Conservation (phyloP, 306 rosid species). For the Gynostemma pentaphyllum region DNA sequence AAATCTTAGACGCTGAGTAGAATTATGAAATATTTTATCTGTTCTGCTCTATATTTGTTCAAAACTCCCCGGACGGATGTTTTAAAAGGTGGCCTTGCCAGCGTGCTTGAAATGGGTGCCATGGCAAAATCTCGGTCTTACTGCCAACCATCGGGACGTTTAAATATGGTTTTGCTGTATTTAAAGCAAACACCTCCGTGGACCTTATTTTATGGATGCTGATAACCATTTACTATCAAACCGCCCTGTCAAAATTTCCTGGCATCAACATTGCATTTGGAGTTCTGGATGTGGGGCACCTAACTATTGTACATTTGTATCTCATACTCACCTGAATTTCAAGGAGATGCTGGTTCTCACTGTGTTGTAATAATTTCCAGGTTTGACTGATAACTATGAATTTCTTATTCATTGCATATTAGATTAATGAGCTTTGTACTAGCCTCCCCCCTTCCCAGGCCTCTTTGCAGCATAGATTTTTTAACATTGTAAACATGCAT, state of each 20-base stretch:
- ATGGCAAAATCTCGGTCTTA: background rate
- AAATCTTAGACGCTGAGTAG: conserved; percentile 6
- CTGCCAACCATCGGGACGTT: background rate
- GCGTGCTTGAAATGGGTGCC: background rate
- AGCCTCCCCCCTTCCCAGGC: no score
- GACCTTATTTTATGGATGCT: background rate
- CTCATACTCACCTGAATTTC: background rate
- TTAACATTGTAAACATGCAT: background rate
- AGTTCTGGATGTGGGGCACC: background rate
- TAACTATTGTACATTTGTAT: conserved; percentile 2
- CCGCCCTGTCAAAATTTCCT: background rate
- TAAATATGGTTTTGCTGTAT: background rate
- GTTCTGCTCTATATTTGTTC: background rate
- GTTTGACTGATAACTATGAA: background rate
- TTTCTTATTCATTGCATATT: background rate
- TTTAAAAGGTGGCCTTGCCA: background rate
- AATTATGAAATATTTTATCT: no score
- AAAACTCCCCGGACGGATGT: no score
- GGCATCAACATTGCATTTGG: background rate
- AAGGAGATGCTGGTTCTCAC: background rate
- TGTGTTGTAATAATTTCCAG: conserved; percentile 8
- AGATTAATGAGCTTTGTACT: background rate
- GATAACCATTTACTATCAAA: background rate
- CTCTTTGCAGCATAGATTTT: no score
- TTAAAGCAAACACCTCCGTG: background rate